Base-by-base conservation (phyloP, 176 grass and related monocot genomes). In the Urochloa ruziziensis region DNA sequence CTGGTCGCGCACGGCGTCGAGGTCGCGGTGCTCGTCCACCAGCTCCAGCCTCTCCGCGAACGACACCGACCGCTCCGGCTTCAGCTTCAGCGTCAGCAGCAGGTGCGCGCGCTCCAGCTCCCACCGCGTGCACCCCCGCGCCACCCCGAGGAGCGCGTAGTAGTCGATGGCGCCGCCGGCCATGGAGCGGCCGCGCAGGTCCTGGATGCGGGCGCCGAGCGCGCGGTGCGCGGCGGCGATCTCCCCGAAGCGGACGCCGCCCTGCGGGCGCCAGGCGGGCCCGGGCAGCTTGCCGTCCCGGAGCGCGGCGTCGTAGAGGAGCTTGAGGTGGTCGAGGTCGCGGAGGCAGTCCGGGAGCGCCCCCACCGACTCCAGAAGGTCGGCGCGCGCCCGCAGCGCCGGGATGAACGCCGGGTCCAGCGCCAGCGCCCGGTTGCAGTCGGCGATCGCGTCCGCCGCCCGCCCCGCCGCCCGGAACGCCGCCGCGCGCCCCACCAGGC, bases 251-350 rank as follows among this genome's bases (percentile, higher is more conserved):
- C 91, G 62, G 44, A 99, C 44, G 63, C 92, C 93, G 52, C 86
- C 87, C 78, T 93, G 84, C 0, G 89, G 87, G 46, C 93, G 83
- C 86, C 91, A 85, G 27, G 62, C 84, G 1, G 88, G 83, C 0
- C 92, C 93, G 0, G 93, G 85, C 62, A 96, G 82, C 87, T 89
- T 99, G 43, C 93, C 88, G 75, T 96, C 96, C 1, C 93, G 93
- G 77, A 99, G 90, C 21, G 92, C 92, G 6, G 93, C 90, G 74
- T 99, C 93, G 48, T 99, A 94, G 14, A 99, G 90, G 17, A 99
- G 93, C 77, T 96, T 99, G 57, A 99, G 80, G 88, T 99, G 97
- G 66, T 99, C 93, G 14, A 96, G 91, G 90, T 99, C 96, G 4
- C 89, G 85, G 58, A 99, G 93, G 81, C 89, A 87, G 17, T 99